phyloP scores from a whole-genome alignment of 768 basidiomycete genomes.

The Panaeolus papilionaceus region DNA sequence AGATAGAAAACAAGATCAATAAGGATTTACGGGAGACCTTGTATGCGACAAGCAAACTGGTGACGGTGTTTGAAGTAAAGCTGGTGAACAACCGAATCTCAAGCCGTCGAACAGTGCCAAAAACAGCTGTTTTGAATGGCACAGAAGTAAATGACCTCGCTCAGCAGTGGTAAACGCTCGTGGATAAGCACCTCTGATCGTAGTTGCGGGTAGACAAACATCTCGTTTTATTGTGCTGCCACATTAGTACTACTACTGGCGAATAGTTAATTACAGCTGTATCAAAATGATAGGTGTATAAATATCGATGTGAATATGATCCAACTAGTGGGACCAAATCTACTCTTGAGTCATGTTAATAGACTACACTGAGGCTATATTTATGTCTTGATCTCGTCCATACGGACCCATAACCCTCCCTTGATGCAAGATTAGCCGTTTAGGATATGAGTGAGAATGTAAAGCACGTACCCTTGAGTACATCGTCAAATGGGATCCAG shows the following conservation, averaged over 20 bases:
- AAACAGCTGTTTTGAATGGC: not conserved
- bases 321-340: too few species aligned
- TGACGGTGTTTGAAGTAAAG: not conserved
- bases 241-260: not conserved
- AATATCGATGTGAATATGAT: not conserved
- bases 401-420: constrained; percentile 16
- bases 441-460: not conserved
- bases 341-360: too few species aligned
- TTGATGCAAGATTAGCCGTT: not conserved
- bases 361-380: not conserved
- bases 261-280: not conserved
- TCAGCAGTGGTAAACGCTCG: not conserved
- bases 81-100: not conserved
- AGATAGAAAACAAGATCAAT: too few species aligned
- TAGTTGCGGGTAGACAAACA: not conserved
- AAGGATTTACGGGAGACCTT: not conserved
- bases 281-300: not conserved
- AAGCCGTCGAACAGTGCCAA: not conserved
- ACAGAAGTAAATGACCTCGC: not conserved
- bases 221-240: not conserved
- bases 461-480: not conserved
- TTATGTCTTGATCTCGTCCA: not conserved
- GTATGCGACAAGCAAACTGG: not conserved
- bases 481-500: constrained; percentile 57
- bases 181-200: too few species aligned